phyloP scores from a whole-genome alignment of 192 early-diverging fungal species.

The Coemansia sp. region DNA sequence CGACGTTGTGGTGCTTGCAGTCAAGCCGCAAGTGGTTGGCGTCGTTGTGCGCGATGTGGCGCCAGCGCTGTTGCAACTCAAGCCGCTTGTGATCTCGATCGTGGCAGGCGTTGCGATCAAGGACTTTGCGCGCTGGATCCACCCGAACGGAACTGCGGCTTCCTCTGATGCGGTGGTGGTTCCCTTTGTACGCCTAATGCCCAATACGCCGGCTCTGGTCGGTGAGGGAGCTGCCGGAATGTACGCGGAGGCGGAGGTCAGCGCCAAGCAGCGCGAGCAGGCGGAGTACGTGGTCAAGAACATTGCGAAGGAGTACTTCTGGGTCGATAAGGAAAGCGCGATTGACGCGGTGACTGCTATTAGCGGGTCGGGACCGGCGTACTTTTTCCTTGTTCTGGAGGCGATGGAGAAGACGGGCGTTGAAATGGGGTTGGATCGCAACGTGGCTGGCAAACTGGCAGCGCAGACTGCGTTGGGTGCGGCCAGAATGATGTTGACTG shows the following conservation, averaged over 20 bases:
- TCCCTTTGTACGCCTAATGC: slow-evolving; percentile 83
- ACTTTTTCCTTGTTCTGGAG: slow-evolving; percentile 93
- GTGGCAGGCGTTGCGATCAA: slow-evolving; percentile 79
- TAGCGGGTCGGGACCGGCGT: slow-evolving; percentile 93
- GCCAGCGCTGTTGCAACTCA: slow-evolving; percentile 48
- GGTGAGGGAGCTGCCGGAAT: slow-evolving; percentile 85
- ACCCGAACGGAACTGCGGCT: slow-evolving; percentile 14
- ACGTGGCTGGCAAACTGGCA: slow-evolving; percentile 75
- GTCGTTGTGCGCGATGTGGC: slow-evolving; percentile 64
- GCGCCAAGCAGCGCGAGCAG: slow-evolving; percentile 59
- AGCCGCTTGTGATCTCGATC: slow-evolving; percentile 82
- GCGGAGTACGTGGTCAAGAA: slow-evolving; percentile 70
- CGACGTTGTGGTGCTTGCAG: slow-evolving; percentile 81
- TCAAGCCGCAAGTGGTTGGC: slow-evolving; percentile 88
- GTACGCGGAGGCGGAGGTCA: slow-evolving; percentile 66
- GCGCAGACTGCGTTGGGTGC: slow-evolving; percentile 92
- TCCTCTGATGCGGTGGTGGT: slow-evolving; percentile 18
- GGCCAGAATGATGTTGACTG: slow-evolving; percentile 76
- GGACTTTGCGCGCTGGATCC: slow-evolving; percentile 77
- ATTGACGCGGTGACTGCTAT: slow-evolving; percentile 87
- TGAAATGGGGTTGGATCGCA: slow-evolving; percentile 68
- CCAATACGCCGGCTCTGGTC: slow-evolving; percentile 92
- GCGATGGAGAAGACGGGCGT: slow-evolving; percentile 79
- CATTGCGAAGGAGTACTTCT: slow-evolving; percentile 78
- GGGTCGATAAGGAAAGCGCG: slow-evolving; percentile 72